These are phyloP conservation scores for Periglandula ipomoeae DNA, from an alignment of 2,329 filamentous ascomycete genomes.

Conservation along the genomic window DNA sequence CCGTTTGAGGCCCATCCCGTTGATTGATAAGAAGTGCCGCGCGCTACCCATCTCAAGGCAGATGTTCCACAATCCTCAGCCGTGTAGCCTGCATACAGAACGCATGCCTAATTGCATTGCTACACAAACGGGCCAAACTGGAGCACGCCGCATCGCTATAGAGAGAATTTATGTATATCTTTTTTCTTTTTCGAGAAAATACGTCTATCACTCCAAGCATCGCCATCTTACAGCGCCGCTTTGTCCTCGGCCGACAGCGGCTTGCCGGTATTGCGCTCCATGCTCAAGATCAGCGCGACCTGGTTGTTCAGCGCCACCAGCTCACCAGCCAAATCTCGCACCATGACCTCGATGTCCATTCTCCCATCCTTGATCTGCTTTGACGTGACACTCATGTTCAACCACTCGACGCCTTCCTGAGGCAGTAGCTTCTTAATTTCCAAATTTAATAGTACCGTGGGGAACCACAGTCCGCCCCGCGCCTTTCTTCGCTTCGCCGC, in stretches of 20 bases:
- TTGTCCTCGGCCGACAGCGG: neutral
- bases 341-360: constrained; percentile 62
- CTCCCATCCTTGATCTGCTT: constrained; percentile 63
- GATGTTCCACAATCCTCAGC: too few relatives aligned
- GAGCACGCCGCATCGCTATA: too few relatives aligned
- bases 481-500: neutral
- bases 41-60: too few relatives aligned
- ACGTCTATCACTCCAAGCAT: too few relatives aligned
- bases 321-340: constrained; percentile 36
- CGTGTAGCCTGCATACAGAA: too few relatives aligned
- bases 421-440: constrained; percentile 68
- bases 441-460: constrained; percentile 64
- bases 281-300: constrained; percentile 14
- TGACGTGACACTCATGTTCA: constrained; percentile 54
- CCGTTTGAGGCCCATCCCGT: too few relatives aligned
- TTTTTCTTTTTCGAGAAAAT: too few relatives aligned
- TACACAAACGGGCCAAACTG: too few relatives aligned
- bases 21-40: too few relatives aligned
- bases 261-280: constrained; percentile 10
- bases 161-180: too few relatives aligned
- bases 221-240: neutral
- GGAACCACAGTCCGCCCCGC: constrained; percentile 58
- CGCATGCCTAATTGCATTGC: too few relatives aligned
- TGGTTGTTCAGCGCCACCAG: constrained; percentile 21
- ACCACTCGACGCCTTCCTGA: constrained; percentile 58